Percentiles rank a stretch among this genome's conserved stretches.
phyloP scores from a whole-genome alignment of 208 protist species.

The Trypanosoma mega region DNA sequence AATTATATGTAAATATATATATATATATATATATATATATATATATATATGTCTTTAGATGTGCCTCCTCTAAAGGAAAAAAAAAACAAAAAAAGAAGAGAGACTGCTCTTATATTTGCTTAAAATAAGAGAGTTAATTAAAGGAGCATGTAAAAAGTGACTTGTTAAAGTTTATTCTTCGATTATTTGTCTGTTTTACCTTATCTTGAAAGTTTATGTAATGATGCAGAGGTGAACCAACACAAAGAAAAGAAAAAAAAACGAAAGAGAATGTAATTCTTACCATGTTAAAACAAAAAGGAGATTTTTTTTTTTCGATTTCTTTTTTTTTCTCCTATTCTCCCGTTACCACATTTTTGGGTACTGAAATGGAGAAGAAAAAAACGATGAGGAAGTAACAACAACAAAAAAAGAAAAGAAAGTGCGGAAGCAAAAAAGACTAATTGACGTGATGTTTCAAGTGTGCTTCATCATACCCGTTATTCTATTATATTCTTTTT shows the following conservation, averaged over 20 bases:
- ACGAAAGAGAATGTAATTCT: background rate
- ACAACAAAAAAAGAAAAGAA: slow-evolving; percentile 7
- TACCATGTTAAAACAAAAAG: no score
- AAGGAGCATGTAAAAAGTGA: no score
- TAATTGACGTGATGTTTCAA: background rate
- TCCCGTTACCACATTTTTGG: background rate
- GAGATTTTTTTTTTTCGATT: no score
- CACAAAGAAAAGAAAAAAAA: background rate
- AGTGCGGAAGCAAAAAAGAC: background rate
- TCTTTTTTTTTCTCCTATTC: no score
- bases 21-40: slow-evolving; percentile 12
- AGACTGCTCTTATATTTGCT: no score
- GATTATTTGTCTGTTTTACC: background rate
- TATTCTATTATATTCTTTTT: slow-evolving; percentile 23
- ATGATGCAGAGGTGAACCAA: no score
- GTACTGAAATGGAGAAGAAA: background rate
- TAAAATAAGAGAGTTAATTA: no score
- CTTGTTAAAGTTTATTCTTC: background rate
- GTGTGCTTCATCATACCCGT: background rate
- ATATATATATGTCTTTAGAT: background rate
- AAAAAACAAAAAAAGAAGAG: no score
- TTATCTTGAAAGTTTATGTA: slow-evolving; percentile 1
- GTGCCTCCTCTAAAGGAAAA: background rate
- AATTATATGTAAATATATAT: background rate
- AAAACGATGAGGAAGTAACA: background rate